phyloP scores from a whole-genome alignment of 2,329 filamentous ascomycete species.

The Myriosclerotinia curreyana region DNA sequence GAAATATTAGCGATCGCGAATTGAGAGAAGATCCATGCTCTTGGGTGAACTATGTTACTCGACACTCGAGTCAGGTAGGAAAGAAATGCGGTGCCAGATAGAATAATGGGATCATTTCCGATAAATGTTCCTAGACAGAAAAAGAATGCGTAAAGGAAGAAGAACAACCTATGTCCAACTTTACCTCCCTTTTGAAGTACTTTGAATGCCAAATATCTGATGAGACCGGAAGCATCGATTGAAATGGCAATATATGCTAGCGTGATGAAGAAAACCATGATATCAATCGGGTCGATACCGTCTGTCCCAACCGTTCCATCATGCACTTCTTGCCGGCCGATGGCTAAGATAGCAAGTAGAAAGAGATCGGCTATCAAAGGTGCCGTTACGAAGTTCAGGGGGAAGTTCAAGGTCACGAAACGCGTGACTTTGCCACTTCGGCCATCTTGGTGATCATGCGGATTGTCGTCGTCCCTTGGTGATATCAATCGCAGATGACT shows the following conservation, averaged over 20 bases:
- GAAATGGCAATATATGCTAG: constrained; percentile 75
- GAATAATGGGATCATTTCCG: constrained; percentile 72
- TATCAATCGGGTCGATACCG: constrained; percentile 66
- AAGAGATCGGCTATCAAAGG: constrained; percentile 70
- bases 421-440: constrained; percentile 38
- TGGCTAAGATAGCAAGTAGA: constrained; percentile 65
- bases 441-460: constrained; percentile 31
- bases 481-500: constrained; percentile 52
- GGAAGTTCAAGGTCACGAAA: constrained; percentile 55
- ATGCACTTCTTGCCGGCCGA: constrained; percentile 63
- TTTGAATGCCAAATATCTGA: constrained; percentile 67
- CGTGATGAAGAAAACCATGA: constrained; percentile 72
- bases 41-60: constrained; percentile 66
- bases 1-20: constrained; percentile 71
- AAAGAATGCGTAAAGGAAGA: constrained; percentile 72
- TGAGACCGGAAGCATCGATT: constrained; percentile 71
- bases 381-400: constrained; percentile 68
- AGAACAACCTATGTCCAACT: constrained; percentile 65
- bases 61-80: constrained; percentile 76
- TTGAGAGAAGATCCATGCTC: constrained; percentile 71
- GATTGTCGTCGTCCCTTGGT: constrained; percentile 39
- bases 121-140: constrained; percentile 65
- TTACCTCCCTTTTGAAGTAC: constrained; percentile 65
- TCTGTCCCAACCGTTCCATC: constrained; percentile 65
- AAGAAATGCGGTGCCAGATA: constrained; percentile 71